Evolutionary conservation across 805 yeast genomes (phyloP).

Genomic region (Starmerella khaoyaiensis): DNA sequence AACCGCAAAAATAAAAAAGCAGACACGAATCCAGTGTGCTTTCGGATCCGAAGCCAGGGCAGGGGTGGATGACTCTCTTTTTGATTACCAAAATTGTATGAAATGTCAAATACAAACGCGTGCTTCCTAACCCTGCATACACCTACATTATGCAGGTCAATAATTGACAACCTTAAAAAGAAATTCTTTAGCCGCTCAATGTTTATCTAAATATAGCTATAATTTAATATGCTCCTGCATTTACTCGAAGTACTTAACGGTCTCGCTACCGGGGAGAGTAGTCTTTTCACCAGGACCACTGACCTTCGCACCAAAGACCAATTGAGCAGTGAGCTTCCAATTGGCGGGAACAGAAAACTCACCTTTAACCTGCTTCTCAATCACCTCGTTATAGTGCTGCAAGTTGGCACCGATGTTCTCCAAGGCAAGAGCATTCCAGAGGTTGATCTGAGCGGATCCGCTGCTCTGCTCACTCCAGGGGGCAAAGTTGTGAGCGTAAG

Average conservation of each 20-base stretch:
- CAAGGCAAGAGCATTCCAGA: conserved; percentile 38
- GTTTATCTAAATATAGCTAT: background rate
- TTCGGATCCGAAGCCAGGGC: too few relatives aligned
- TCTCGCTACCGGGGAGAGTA: conserved; percentile 34
- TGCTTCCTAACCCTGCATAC: too few relatives aligned
- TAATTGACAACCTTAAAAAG: too few relatives aligned
- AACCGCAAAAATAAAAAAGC: too few relatives aligned
- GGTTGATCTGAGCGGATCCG: conserved; percentile 37
- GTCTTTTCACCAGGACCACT: conserved; percentile 31
- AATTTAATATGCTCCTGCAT: background rate
- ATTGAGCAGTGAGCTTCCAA: conserved; percentile 39
- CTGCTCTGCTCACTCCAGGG: conserved; percentile 36
- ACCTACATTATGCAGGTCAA: too few relatives aligned
- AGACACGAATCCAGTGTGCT: too few relatives aligned
- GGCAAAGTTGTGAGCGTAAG: conserved; percentile 36
- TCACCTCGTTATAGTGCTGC: conserved; percentile 40
- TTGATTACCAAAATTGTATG: too few relatives aligned
- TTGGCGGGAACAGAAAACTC: conserved; percentile 32
- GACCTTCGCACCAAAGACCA: conserved; percentile 38
- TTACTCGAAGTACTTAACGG: conserved; percentile 21
- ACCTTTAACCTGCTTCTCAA: conserved; percentile 29
- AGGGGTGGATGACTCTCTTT: too few relatives aligned
- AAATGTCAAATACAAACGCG: too few relatives aligned
- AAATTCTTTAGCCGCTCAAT: too few relatives aligned
- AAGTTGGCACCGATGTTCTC: conserved; percentile 39